Conservation (phyloP, 202 grass and related monocot genomes). For the Musa balbisiana region DNA sequence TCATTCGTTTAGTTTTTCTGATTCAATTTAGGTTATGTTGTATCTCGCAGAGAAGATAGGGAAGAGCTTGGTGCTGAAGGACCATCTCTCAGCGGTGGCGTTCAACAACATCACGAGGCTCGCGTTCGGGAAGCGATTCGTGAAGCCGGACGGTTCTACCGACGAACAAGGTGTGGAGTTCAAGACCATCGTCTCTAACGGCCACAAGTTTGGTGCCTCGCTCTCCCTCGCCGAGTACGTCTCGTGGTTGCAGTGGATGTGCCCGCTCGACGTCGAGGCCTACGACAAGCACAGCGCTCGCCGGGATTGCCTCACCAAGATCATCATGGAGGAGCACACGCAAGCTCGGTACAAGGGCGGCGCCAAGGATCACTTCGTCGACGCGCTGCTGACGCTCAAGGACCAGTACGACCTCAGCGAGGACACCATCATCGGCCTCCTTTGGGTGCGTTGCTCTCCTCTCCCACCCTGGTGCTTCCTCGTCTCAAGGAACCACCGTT, state of each 20-base stretch:
- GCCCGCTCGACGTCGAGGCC: slow-evolving; percentile 77
- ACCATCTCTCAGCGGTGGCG: slow-evolving; percentile 69
- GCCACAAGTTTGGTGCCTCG: slow-evolving; percentile 81
- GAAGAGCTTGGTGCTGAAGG: slow-evolving; percentile 49
- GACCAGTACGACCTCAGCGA: slow-evolving; percentile 84
- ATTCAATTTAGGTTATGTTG: no score
- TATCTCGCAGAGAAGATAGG: slow-evolving; percentile 40
- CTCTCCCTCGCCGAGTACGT: slow-evolving; percentile 81
- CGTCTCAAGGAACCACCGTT: background rate
- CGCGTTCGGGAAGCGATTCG: slow-evolving; percentile 90
- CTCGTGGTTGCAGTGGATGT: slow-evolving; percentile 86
- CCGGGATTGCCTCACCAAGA: slow-evolving; percentile 66
- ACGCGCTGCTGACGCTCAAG: slow-evolving; percentile 80
- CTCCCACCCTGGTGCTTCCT: background rate
- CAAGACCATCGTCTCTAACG: slow-evolving; percentile 83
- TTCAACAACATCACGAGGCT: slow-evolving; percentile 99
- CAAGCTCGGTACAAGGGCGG: slow-evolving; percentile 61
- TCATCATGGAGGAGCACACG: slow-evolving; percentile 90
- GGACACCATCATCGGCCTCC: slow-evolving; percentile 89
- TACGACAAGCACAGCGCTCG: slow-evolving; percentile 76
- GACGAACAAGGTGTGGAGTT: slow-evolving; percentile 82
- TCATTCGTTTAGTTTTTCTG: no score
- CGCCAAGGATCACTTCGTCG: slow-evolving; percentile 91
- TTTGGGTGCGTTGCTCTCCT: slow-evolving; percentile 56
- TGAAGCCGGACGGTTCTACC: slow-evolving; percentile 61